These are phyloP conservation scores for Diplotaxis tenuifolia DNA, from an alignment of 345 rosid genomes.

Conservation along the genomic window DNA sequence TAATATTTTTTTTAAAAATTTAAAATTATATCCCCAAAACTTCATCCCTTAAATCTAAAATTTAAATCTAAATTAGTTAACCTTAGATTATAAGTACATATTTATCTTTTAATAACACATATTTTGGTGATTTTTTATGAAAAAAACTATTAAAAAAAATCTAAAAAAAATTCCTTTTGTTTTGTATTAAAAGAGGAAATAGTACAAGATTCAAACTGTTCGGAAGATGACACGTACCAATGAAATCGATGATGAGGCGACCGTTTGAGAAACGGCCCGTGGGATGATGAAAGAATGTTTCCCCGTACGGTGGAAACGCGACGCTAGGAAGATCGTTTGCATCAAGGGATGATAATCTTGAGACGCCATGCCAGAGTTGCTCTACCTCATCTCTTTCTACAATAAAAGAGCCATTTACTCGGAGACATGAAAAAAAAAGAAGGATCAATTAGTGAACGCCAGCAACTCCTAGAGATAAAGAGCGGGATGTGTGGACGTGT, in stretches of 20 bases:
- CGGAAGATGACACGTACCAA: too few relatives aligned
- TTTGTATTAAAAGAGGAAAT: too few relatives aligned
- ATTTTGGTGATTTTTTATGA: too few relatives aligned
- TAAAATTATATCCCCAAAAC: too few relatives aligned
- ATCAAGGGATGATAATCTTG: not conserved
- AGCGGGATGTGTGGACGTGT: not conserved
- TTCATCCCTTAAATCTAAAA: too few relatives aligned
- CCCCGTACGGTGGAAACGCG: constrained; percentile 46
- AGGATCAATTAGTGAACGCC: not conserved
- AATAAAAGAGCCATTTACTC: not conserved
- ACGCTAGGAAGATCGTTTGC: constrained; percentile 7
- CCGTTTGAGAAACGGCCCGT: constrained; percentile 55
- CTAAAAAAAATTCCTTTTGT: too few relatives aligned
- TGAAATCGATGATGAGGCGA: constrained; percentile 53
- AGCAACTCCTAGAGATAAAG: not conserved
- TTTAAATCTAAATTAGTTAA: too few relatives aligned
- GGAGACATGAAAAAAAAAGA: not conserved
- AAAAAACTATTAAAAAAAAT: too few relatives aligned
- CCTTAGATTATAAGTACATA: too few relatives aligned
- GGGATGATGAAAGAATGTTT: constrained; percentile 47
- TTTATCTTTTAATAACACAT: too few relatives aligned
- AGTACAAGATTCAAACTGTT: too few relatives aligned
- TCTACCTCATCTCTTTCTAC: not conserved
- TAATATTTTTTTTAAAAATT: too few relatives aligned
- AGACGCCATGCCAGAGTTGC: constrained; percentile 11